These are phyloP conservation scores for Articulospora tetracladia DNA, from an alignment of 495 filamentous ascomycete genomes.

Conservation along the genomic window DNA sequence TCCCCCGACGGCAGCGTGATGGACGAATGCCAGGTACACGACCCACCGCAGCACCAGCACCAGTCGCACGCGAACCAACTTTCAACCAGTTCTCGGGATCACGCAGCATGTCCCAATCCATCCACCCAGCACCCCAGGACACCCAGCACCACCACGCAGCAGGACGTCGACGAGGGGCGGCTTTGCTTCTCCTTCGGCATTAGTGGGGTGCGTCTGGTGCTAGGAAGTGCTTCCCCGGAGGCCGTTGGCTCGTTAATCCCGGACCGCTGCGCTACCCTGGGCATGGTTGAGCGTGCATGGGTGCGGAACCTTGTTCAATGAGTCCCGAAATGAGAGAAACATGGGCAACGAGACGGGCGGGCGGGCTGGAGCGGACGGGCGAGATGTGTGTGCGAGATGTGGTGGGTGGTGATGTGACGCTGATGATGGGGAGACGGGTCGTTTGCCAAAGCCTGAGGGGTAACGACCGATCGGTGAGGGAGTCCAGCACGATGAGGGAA, in stretches of 20 bases:
- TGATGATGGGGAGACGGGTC: not conserved
- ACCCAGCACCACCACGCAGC: no score
- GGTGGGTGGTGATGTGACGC: not conserved
- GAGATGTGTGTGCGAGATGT: not conserved
- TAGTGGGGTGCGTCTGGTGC: not conserved
- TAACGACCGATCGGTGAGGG: no score
- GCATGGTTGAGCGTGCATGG: no score
- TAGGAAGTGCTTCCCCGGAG: conserved; percentile 17
- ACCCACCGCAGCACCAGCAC: not conserved
- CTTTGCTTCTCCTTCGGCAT: not conserved
- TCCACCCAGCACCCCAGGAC: no score
- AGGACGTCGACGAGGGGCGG: not conserved
- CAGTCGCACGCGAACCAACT: not conserved
- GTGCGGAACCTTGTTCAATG: not conserved
- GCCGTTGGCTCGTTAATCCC: conserved; percentile 1
- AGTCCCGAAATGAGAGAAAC: conserved; percentile 2
- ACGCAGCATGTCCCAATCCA: no score
- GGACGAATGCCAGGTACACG: conserved; percentile 17
- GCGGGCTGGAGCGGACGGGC: not conserved
- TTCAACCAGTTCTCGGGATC: no score
- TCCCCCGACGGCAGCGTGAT: not conserved
- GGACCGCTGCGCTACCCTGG: no score
- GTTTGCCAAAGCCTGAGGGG: no score
- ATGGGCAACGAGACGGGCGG: not conserved
- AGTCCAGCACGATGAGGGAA: no score